These are phyloP conservation scores for Annulohypoxylon nitens DNA, from an alignment of 495 filamentous ascomycete genomes.

Conservation along the genomic window DNA sequence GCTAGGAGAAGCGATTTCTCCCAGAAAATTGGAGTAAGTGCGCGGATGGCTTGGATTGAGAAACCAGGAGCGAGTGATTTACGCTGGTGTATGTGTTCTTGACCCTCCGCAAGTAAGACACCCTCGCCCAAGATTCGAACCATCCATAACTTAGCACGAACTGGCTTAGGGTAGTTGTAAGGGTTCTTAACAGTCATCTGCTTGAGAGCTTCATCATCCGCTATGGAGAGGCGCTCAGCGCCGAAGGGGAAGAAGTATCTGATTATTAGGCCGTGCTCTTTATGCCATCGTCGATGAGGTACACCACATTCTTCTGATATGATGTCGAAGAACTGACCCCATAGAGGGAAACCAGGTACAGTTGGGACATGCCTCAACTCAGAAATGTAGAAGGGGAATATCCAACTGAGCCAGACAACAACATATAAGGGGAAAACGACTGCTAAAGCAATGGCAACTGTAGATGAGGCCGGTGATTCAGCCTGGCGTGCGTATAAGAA, in stretches of 20 bases:
- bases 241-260: conserved; percentile 63
- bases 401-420: conserved; percentile 53
- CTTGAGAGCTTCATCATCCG: conserved; percentile 60
- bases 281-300: conserved; percentile 58
- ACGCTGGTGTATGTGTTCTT: conserved; percentile 60
- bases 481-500: conserved; percentile 44
- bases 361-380: conserved; percentile 60
- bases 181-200: conserved; percentile 66
- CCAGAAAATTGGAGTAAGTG: conserved; percentile 65
- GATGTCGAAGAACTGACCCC: conserved; percentile 59
- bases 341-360: conserved; percentile 59
- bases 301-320: conserved; percentile 56
- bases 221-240: conserved; percentile 58
- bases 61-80: conserved; percentile 63
- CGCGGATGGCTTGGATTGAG: conserved; percentile 59
- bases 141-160: conserved; percentile 65
- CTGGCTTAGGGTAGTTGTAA: conserved; percentile 67
- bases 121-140: conserved; percentile 62
- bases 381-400: conserved; percentile 59
- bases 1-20: conserved; percentile 61
- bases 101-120: conserved; percentile 62
- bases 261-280: conserved; percentile 57
- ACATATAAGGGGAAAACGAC: conserved; percentile 42
- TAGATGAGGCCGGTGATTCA: conserved; percentile 33
- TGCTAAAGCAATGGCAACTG: conserved; percentile 27